Base-by-base conservation (phyloP, 164 flowering plant species). In the Paratinospora sagittata region DNA sequence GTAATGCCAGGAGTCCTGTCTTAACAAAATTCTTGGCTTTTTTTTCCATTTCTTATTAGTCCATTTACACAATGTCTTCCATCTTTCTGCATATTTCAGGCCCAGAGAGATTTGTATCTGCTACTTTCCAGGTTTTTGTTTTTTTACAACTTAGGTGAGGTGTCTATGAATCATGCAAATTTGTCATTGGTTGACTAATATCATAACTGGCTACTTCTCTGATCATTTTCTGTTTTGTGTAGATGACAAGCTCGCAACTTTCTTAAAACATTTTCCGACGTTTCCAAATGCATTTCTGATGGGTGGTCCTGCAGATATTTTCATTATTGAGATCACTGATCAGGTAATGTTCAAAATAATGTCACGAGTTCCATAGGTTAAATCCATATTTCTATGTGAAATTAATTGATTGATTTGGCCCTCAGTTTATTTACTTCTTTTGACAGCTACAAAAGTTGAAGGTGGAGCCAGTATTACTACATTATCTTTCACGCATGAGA, bases 391-490 rank as follows among this genome's bases (percentile, higher is more conserved):
- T 24, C 12, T 67, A 57, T 6, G 26, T 30, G 24, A 27, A 23
- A 23, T 60, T 66, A n/a, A 11, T 37, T 57, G 24, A 70, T 52
- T 34, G 49, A 17, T 30, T 67, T 30, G 30, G 23, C 10, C 61
- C 16, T 26, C n/a, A n/a, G n/a, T n/a, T n/a, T n/a, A n/a, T n/a
- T n/a, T n/a, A n/a, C n/a, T n/a, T n/a, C 41, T 66, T 7, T n/a
- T 14, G n/a, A 71, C 91, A 96, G 99, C 93, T 96, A 77, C 96
- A 86, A 76, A 96, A 88, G 76, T 71, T 96, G 74, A 92, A 96
- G 86, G 95, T 96, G 79, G 99, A 96, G 78, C 99, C 99, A 34
- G 99, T 93, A 47, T 80, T 96, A 23, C 79, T 96, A 66, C 94
- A 96, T 82, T 96, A 91, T 80, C 84, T 96, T 41, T 89, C 90